Evolutionary conservation across 768 basidiomycete genomes (phyloP).

Genomic region (Tricholoma furcatifolium): DNA sequence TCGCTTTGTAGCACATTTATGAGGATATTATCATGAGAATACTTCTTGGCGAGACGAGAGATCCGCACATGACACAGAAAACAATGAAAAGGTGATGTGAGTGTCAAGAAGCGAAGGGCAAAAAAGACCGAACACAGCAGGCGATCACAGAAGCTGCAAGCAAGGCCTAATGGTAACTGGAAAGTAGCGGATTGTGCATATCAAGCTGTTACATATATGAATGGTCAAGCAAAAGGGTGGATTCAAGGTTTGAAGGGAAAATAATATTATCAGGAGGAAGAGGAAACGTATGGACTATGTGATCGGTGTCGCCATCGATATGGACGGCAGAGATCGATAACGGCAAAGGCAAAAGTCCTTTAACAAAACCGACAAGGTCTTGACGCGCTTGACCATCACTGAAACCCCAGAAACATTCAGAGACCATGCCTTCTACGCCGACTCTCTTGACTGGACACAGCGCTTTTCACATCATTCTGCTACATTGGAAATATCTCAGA

Average conservation of each 20-base stretch:
- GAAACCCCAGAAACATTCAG: background rate
- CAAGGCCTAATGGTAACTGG: no score
- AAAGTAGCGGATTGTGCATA: background rate
- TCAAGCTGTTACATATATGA: background rate
- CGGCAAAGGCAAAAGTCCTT: slow-evolving; percentile 7
- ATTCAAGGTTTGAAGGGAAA: no score
- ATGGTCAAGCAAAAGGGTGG: no score
- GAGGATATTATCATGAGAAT: background rate
- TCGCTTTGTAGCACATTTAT: no score
- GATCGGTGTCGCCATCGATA: slow-evolving; percentile 15
- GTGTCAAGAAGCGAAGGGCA: no score
- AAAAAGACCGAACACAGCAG: no score
- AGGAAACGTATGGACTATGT: slow-evolving; percentile 1
- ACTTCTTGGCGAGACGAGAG: background rate
- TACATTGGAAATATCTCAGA: no score
- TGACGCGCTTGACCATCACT: slow-evolving; percentile 4
- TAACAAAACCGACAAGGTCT: slow-evolving; percentile 1
- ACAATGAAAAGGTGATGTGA: no score
- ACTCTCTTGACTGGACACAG: background rate
- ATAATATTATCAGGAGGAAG: no score
- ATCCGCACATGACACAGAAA: background rate
- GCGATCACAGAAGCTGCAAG: no score
- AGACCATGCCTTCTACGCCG: background rate
- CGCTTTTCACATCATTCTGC: background rate
- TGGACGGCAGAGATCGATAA: slow-evolving; percentile 15